Evolutionary conservation across 2,329 filamentous ascomycete species (phyloP).

Genomic region (Teratosphaeriaceae sp.): DNA sequence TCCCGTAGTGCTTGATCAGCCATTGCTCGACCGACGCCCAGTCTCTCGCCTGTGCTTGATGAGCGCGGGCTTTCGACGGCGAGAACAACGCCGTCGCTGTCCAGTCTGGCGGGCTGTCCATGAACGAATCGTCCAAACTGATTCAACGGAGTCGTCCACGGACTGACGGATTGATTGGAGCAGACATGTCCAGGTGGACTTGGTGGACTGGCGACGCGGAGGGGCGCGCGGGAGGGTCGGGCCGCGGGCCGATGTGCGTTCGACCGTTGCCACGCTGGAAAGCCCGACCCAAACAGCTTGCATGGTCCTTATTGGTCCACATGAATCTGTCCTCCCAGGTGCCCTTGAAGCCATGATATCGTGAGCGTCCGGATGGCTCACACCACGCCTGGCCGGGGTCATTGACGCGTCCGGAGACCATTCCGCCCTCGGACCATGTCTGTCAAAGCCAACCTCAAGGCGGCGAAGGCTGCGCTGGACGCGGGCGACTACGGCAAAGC

Average conservation of each 20-base stretch:
- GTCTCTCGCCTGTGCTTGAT: constrained; percentile 77
- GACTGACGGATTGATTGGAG: no score
- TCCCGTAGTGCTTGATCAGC: constrained; percentile 65
- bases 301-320: no score
- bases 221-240: no score
- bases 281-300: no score
- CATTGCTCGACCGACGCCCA: constrained; percentile 85
- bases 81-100: constrained; percentile 47
- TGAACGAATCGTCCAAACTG: constrained; percentile 1
- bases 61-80: constrained; percentile 61
- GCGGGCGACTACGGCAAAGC: constrained; percentile 75
- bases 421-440: constrained; percentile 34
- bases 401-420: no score
- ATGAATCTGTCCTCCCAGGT: no score
- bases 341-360: no score
- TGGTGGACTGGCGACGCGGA: no score
- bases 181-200: no score
- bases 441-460: constrained; percentile 26
- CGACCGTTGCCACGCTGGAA: no score
- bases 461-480: constrained; percentile 67
- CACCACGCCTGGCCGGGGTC: no score
- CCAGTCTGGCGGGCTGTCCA: constrained; percentile 26
- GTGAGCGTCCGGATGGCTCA: no score
- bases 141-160: background rate
- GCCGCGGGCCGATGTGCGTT: background rate